phyloP scores from a whole-genome alignment of 768 basidiomycete genomes.

The Tylopilus sp. region DNA sequence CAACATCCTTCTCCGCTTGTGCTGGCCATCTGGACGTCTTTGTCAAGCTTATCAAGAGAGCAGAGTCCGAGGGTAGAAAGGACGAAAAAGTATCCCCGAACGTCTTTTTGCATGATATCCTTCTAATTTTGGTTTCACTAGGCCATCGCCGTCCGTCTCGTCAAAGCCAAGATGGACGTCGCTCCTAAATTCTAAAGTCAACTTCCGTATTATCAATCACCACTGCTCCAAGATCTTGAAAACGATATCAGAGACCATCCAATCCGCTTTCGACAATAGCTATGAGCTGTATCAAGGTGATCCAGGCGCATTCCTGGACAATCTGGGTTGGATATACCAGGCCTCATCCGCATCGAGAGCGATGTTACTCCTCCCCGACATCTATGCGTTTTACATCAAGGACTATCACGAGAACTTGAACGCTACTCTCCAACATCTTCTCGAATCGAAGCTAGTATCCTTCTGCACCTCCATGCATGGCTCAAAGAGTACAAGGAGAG shows the following conservation, averaged over 20 bases:
- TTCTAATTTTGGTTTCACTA: too few relatives aligned
- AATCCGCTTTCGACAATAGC: slow-evolving; percentile 65
- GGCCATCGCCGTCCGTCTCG: too few relatives aligned
- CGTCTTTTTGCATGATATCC: too few relatives aligned
- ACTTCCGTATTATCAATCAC: slow-evolving; percentile 91
- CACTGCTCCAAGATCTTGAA: slow-evolving; percentile 88
- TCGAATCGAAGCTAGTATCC: too few relatives aligned
- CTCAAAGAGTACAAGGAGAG: too few relatives aligned
- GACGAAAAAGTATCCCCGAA: too few relatives aligned
- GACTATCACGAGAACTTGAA: slow-evolving; percentile 90
- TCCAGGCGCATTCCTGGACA: slow-evolving; percentile 70
- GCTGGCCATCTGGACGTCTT: too few relatives aligned
- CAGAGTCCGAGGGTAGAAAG: too few relatives aligned
- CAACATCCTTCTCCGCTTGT: too few relatives aligned
- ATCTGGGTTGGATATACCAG: slow-evolving; percentile 87
- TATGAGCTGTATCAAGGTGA: slow-evolving; percentile 60
- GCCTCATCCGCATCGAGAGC: slow-evolving; percentile 84
- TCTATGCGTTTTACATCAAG: slow-evolving; percentile 75
- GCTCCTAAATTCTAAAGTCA: slow-evolving; percentile 92
- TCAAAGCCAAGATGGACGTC: slow-evolving; percentile 90
- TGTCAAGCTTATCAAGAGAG: too few relatives aligned
- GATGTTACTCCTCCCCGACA: slow-evolving; percentile 87
- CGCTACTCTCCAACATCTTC: too few relatives aligned
- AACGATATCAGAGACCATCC: slow-evolving; percentile 70
- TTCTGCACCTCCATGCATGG: slow-evolving; percentile 88